Percentiles rank a stretch among this genome's conserved stretches.
Conservation (phyloP, 75 land plant species). For the Sequoia sempervirens region DNA sequence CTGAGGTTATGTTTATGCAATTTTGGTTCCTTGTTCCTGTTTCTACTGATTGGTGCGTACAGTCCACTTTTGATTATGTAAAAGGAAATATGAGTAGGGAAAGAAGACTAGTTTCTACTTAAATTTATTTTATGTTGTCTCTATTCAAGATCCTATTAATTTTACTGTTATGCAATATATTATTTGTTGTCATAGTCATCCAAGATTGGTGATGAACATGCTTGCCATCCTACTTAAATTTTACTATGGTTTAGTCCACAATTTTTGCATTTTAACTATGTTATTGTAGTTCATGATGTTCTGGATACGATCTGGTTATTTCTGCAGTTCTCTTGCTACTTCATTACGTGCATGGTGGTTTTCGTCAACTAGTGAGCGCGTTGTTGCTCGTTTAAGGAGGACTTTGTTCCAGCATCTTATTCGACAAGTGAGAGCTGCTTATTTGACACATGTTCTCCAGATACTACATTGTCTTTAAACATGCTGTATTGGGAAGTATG, state of each 20-base stretch:
- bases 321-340: conserved; percentile 66
- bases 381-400: conserved; percentile 85
- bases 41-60: not conserved
- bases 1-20: not conserved
- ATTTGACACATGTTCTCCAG: not conserved
- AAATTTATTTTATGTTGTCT: not conserved
- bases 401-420: conserved; percentile 76
- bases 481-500: not conserved
- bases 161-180: not conserved
- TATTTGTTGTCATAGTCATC: not conserved
- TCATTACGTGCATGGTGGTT: conserved; percentile 87
- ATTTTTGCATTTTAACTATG: not conserved
- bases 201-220: not conserved
- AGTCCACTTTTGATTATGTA: not conserved
- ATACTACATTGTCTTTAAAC: not conserved
- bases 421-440: conserved; percentile 44
- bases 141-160: not conserved
- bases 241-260: not conserved
- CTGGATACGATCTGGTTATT: not conserved
- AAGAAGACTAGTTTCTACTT: not conserved
- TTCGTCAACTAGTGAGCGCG: conserved; percentile 93
- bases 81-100: not conserved
- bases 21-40: not conserved
- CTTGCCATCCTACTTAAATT: not conserved
- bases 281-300: not conserved